Conservation (phyloP, 805 yeast species). For the Zygotorulaspora chibaensis region DNA sequence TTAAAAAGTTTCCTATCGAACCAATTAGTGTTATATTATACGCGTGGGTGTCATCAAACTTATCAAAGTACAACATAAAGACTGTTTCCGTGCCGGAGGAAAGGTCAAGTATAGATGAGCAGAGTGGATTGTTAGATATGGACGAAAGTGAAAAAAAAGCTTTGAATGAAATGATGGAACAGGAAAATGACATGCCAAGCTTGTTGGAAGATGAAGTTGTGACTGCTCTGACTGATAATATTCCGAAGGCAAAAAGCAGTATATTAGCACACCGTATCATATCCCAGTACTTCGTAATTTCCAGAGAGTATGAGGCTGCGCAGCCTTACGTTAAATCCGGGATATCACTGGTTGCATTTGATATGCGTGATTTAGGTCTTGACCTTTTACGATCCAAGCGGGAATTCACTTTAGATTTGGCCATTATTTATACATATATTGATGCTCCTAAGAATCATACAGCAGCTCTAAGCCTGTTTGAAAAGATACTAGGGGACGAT, state of each 20-base stretch:
- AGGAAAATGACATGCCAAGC: slow-evolving; percentile 22
- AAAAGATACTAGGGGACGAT: slow-evolving; percentile 47
- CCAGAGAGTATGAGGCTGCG: slow-evolving; percentile 61
- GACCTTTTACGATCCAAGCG: slow-evolving; percentile 48
- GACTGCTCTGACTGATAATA: slow-evolving; percentile 49
- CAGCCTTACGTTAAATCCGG: slow-evolving; percentile 58
- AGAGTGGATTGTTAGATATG: slow-evolving; percentile 20
- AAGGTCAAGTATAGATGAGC: slow-evolving; percentile 7
- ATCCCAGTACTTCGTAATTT: slow-evolving; percentile 53
- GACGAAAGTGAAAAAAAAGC: slow-evolving; percentile 23
- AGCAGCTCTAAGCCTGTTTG: slow-evolving; percentile 69
- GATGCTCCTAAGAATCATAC: slow-evolving; percentile 88
- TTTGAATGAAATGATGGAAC: slow-evolving; percentile 25
- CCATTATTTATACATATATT: slow-evolving; percentile 71
- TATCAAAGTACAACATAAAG: slow-evolving; percentile 53
- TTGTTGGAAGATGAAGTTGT: slow-evolving; percentile 49
- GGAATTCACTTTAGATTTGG: slow-evolving; percentile 62
- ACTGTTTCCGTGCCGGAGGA: slow-evolving; percentile 9
- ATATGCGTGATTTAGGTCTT: slow-evolving; percentile 45
- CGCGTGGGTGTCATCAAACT: slow-evolving; percentile 61
- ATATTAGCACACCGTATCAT: slow-evolving; percentile 64
- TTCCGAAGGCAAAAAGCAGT: slow-evolving; percentile 42
- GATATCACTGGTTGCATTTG: slow-evolving; percentile 48
- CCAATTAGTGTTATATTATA: slow-evolving; percentile 61
- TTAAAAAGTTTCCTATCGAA: slow-evolving; percentile 51